phyloP scores from a whole-genome alignment of 73 alveolate species.

The Paramecium bursaria region DNA sequence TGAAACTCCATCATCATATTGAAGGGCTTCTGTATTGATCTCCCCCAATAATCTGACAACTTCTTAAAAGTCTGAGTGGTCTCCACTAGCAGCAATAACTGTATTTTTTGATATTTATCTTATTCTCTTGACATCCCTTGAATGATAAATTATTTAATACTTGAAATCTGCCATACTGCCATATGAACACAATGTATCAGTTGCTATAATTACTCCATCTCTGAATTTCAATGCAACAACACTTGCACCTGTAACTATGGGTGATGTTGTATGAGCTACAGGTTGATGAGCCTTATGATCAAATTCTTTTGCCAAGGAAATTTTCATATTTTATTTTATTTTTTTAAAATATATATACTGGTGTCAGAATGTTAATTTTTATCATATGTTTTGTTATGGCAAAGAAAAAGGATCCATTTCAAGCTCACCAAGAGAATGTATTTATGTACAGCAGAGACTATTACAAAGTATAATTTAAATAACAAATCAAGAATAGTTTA shows the following conservation, averaged over 20 bases:
- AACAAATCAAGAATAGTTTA: not conserved
- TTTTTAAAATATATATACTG: too few species aligned
- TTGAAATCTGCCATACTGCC: conserved; percentile 82
- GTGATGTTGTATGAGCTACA: conserved; percentile 74
- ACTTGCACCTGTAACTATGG: conserved; percentile 82
- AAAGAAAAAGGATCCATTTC: too few species aligned
- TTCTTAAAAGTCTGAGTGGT: conserved; percentile 85
- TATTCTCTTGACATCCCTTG: conserved; percentile 72
- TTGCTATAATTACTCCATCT: conserved; percentile 84
- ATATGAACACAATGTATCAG: conserved; percentile 78
- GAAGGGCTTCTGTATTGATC: conserved; percentile 74
- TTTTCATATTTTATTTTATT: too few species aligned
- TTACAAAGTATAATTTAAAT: not conserved
- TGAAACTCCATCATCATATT: conserved; percentile 81
- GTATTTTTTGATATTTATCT: conserved; percentile 73
- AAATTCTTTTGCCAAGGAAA: too few species aligned
- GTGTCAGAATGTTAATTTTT: too few species aligned
- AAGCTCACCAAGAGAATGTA: conserved; percentile 20
- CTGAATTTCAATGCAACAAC: conserved; percentile 84
- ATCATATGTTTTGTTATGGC: too few species aligned
- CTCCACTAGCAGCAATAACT: conserved; percentile 87
- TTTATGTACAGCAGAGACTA: conserved; percentile 7
- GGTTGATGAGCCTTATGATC: too few species aligned
- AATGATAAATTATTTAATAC: conserved; percentile 4
- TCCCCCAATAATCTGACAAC: conserved; percentile 75